These are phyloP conservation scores for Medicago arabica DNA, from an alignment of 306 rosid species.

Conservation along the genomic window DNA sequence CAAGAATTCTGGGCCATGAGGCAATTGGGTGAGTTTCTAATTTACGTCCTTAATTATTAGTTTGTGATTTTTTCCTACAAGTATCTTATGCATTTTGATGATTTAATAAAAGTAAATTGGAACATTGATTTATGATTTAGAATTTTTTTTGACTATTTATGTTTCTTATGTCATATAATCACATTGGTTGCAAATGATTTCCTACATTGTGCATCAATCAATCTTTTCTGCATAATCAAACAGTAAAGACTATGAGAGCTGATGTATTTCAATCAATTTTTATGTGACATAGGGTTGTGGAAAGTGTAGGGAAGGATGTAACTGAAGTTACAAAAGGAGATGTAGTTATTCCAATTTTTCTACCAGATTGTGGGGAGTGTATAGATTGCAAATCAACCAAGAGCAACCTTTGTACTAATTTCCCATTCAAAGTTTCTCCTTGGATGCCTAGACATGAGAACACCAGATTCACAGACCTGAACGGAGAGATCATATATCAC, in stretches of 20 bases:
- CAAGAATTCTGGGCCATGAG: conserved; percentile 84
- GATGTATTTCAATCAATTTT: conserved; percentile 21
- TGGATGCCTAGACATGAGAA: conserved; percentile 66
- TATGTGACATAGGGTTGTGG: conserved; percentile 63
- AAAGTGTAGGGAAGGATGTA: conserved; percentile 77
- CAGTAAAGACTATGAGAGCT: neutral
- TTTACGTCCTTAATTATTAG: neutral
- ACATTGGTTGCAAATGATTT: neutral
- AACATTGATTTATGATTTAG: conserved; percentile 7
- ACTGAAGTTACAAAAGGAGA: conserved; percentile 72
- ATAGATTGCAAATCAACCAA: conserved; percentile 45
- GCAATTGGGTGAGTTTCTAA: conserved; percentile 65
- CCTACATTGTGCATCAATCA: neutral
- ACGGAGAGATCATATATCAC: conserved; percentile 64
- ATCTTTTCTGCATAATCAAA: neutral
- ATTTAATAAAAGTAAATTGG: neutral
- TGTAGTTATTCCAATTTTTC: conserved; percentile 65
- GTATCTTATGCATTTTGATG: neutral
- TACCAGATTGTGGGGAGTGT: conserved; percentile 75
- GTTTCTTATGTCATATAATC: neutral
- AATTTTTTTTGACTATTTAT: conserved; percentile 1
- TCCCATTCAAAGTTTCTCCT: conserved; percentile 69
- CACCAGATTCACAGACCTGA: conserved; percentile 76
- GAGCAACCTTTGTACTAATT: conserved; percentile 64
- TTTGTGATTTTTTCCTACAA: neutral